Conservation (phyloP, 2,329 filamentous ascomycete species). For the Pseudogymnoascus sp. region DNA sequence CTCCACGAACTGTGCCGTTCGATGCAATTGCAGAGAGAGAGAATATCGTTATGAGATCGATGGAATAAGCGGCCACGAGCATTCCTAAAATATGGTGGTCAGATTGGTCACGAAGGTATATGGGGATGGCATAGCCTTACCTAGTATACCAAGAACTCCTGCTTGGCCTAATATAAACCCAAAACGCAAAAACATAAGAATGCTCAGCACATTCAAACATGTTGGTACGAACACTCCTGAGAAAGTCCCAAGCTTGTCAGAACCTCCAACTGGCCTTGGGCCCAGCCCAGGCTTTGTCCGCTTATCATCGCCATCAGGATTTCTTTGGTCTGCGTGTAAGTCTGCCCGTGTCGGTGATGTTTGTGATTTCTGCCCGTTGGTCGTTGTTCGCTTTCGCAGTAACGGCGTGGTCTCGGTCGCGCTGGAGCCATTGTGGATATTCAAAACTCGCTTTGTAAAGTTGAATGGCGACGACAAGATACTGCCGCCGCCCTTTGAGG, state of each 20-base stretch:
- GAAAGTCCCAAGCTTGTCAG: conserved; percentile 65
- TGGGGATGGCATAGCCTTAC: conserved; percentile 38
- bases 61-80: conserved; percentile 67
- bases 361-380: conserved; percentile 3
- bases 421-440: conserved; percentile 15
- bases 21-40: conserved; percentile 85
- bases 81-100: conserved; percentile 46
- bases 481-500: neutral
- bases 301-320: neutral
- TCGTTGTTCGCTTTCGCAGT: conserved; percentile 12
- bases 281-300: conserved; percentile 31
- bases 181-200: conserved; percentile 88
- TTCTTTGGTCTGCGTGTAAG: neutral
- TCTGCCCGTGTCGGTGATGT: neutral
- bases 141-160: conserved; percentile 72
- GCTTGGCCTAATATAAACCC: conserved; percentile 77
- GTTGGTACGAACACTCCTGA: conserved; percentile 81
- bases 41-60: conserved; percentile 78
- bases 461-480: conserved; percentile 18
- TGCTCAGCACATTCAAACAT: conserved; percentile 82
- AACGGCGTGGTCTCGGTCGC: conserved; percentile 6
- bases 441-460: conserved; percentile 22
- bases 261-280: conserved; percentile 33
- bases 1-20: conserved; percentile 81
- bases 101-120: neutral